Conservation (phyloP, 225 moss, liverwort and hornwort species). For the Bryoerythrophyllum caledonicum region DNA sequence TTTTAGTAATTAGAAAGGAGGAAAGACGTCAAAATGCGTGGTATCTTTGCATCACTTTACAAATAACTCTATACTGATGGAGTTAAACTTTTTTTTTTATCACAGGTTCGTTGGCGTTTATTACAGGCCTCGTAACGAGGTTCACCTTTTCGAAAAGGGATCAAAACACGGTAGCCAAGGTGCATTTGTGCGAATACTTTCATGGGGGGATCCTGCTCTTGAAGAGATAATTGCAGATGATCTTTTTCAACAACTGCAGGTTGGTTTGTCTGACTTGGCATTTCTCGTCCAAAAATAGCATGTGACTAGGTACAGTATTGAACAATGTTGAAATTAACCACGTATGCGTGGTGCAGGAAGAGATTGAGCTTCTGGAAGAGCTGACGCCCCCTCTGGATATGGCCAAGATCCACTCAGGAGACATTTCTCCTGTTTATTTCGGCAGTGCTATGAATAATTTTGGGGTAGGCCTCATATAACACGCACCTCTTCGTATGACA, state of each 20-base stretch:
- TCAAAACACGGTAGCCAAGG: slow-evolving; percentile 78
- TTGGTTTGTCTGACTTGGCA: slow-evolving; percentile 27
- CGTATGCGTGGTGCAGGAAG: slow-evolving; percentile 59
- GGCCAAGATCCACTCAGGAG: slow-evolving; percentile 85
- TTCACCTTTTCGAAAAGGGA: slow-evolving; percentile 86
- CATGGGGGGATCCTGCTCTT: slow-evolving; percentile 79
- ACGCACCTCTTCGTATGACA: neutral
- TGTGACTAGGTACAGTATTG: neutral
- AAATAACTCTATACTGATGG: slow-evolving; percentile 10
- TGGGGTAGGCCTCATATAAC: slow-evolving; percentile 56
- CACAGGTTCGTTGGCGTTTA: slow-evolving; percentile 88
- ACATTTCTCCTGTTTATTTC: slow-evolving; percentile 90
- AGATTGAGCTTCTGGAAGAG: slow-evolving; percentile 88
- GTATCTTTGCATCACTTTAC: too few relatives aligned
- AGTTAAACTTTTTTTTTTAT: neutral
- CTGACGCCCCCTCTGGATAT: slow-evolving; percentile 87
- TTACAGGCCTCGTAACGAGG: slow-evolving; percentile 88
- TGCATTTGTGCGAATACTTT: slow-evolving; percentile 60
- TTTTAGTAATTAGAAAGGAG: too few relatives aligned
- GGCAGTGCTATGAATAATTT: slow-evolving; percentile 99
- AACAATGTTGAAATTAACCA: neutral
- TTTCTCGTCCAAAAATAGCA: neutral
- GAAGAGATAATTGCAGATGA: slow-evolving; percentile 67
- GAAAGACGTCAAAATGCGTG: too few relatives aligned
- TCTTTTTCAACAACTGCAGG: slow-evolving; percentile 80